These are phyloP conservation scores for Suhomyces kunorum DNA, from an alignment of 1,139 yeast species.

Conservation along the genomic window DNA sequence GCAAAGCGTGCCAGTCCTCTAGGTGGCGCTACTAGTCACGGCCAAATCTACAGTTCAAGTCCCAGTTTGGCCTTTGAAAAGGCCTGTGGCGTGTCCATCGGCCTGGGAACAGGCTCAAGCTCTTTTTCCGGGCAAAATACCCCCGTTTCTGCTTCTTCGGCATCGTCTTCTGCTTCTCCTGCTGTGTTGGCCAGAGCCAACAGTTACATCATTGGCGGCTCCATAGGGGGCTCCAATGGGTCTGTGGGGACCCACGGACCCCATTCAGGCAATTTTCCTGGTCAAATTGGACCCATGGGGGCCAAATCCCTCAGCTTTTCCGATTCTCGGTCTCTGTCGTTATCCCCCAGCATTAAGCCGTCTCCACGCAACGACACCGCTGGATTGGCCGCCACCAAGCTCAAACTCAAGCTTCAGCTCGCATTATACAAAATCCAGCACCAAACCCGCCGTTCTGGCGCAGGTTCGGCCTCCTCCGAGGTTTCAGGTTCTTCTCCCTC, in stretches of 20 bases:
- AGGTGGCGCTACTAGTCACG: not conserved
- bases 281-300: constrained; percentile 7
- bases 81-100: no score
- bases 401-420: constrained; percentile 69
- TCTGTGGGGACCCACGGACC: not conserved
- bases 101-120: not conserved
- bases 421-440: constrained; percentile 71
- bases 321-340: constrained; percentile 18
- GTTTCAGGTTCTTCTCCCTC: not conserved
- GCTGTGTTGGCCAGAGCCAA: constrained; percentile 6
- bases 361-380: constrained; percentile 18
- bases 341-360: constrained; percentile 7
- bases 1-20: constrained; percentile 13
- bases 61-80: not conserved
- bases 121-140: not conserved
- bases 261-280: not conserved
- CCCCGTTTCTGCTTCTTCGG: constrained; percentile 5
- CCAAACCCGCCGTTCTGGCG: not conserved
- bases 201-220: constrained; percentile 9
- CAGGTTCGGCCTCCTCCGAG: not conserved
- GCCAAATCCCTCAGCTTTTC: constrained; percentile 27
- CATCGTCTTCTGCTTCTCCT: constrained; percentile 4
- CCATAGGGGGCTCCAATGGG: constrained; percentile 1
- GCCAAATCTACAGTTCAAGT: not conserved
- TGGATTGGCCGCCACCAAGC: constrained; percentile 54